Base-by-base conservation (phyloP, 1,284 basidiomycete species). In the Heterobasidion irregulare region DNA sequence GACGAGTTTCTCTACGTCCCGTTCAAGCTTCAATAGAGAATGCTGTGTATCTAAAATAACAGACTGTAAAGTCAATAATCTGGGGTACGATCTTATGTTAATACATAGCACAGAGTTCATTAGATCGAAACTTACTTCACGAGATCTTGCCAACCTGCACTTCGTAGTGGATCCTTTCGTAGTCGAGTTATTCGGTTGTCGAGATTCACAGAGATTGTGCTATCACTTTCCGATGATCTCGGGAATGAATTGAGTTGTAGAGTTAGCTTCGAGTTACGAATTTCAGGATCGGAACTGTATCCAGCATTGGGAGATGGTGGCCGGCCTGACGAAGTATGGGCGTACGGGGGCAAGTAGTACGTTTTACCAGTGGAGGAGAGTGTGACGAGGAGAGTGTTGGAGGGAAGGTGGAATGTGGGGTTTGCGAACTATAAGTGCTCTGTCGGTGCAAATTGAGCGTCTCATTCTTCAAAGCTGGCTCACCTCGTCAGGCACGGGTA, bases 251-350 rank as follows among this genome's bases (percentile, higher is more conserved):
- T 5, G 56, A 32, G 26, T 26, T 5, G 26, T 26, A 26, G 26
- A 26, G 26, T 26, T 26, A 26, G 26, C 26, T 26, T 26, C 26
- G 58, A 45, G 13, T 53, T 60, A 32, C 76, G 26, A 69, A 71
- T 70, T 52, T 89, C 88, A 48, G 83, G 83, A 63, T 88, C 88
- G 5, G 86, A 91, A 49, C 75, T 80, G 66, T 84, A 89, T 19
- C 81, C 88, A 57, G 71, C 70, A 55, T 62, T 64, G 45, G 72
- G 73, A 10, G 79, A 77, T 16, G 77, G 76, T 16, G 79, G 75
- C 47, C 76, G 75, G 26, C 78, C 74, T 45, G 74, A 72, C 49
- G 70, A 16, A 58, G 60, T n/a, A 64, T 60, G 47, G 53, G 61
- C 56, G 57, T 68, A 60, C 19, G 79, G 61, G 36, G 83, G 80